phyloP scores from a whole-genome alignment of 495 filamentous ascomycete genomes.

The Trichoderma virens region DNA sequence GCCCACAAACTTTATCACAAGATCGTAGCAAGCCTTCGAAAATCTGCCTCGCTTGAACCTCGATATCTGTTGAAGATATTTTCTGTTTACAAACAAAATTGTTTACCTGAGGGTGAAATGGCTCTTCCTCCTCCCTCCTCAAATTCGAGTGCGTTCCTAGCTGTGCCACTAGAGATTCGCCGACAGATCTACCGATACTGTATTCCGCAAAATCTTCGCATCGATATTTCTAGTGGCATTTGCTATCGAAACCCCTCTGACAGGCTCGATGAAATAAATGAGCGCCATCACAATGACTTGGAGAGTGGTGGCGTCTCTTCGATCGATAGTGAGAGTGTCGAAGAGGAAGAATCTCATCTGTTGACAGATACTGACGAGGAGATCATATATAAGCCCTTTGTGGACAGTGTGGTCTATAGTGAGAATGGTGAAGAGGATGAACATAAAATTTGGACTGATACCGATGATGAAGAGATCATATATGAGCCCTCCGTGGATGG shows the following conservation, averaged over 20 bases:
- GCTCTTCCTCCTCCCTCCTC: not conserved
- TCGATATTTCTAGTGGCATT: not conserved
- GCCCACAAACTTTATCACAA: not conserved
- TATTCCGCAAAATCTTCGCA: not conserved
- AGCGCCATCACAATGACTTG: not conserved
- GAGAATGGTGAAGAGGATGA: no score
- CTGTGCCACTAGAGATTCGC: not conserved
- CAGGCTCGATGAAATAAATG: not conserved
- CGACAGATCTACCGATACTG: not conserved
- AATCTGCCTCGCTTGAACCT: not conserved
- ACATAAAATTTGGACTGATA: no score
- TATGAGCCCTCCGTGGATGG: not conserved
- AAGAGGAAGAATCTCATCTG: not conserved
- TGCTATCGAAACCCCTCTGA: not conserved
- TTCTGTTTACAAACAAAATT: not conserved
- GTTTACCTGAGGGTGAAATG: not conserved
- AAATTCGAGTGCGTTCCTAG: not conserved
- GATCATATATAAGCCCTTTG: no score
- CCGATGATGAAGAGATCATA: not conserved
- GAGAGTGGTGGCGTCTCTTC: not conserved
- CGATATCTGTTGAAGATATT: not conserved
- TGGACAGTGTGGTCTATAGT: no score
- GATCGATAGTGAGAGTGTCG: not conserved
- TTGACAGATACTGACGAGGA: not conserved
- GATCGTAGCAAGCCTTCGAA: not conserved